A percentile compares a stretch with the other conserved stretches of the same genome.
These are phyloP conservation scores for Nannochloropsis oceanica DNA, from an alignment of 108 stramenopile genomes.

Conservation along the genomic window DNA sequence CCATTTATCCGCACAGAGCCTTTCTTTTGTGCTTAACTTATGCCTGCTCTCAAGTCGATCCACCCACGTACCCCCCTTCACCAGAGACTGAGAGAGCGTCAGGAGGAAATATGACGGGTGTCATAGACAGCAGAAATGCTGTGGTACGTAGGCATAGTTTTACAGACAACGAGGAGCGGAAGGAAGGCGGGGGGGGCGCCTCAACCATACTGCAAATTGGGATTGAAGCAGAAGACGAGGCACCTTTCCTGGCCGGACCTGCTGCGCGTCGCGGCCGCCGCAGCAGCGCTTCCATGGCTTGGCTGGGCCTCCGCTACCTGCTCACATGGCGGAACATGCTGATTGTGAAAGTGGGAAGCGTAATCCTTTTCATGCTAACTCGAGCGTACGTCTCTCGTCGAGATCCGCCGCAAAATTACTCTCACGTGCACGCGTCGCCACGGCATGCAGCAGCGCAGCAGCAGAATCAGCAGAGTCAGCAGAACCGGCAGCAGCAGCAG, in stretches of 20 bases:
- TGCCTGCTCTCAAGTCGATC: too few relatives aligned
- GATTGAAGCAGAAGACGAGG: neutral
- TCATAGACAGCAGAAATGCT: neutral
- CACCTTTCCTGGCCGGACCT: neutral
- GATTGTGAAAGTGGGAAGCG: neutral
- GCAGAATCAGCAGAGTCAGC: neutral
- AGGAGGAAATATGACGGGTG: too few relatives aligned
- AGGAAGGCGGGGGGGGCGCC: neutral
- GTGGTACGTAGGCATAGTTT: neutral
- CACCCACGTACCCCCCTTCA: too few relatives aligned
- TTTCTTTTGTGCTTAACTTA: too few relatives aligned
- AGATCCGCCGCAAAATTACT: neutral
- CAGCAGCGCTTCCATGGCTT: neutral
- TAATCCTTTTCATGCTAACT: neutral
- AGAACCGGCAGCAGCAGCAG: neutral
- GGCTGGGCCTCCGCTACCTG: neutral
- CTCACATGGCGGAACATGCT: neutral
- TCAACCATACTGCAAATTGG: neutral
- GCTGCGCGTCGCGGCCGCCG: neutral
- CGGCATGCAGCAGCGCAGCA: too few relatives aligned
- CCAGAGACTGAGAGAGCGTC: too few relatives aligned
- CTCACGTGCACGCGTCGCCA: neutral
- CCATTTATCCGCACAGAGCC: too few relatives aligned
- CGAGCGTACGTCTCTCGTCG: neutral
- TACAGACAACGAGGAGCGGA: neutral